phyloP scores from a whole-genome alignment of 1,284 basidiomycete species.

The Heterobasidion irregulare region DNA sequence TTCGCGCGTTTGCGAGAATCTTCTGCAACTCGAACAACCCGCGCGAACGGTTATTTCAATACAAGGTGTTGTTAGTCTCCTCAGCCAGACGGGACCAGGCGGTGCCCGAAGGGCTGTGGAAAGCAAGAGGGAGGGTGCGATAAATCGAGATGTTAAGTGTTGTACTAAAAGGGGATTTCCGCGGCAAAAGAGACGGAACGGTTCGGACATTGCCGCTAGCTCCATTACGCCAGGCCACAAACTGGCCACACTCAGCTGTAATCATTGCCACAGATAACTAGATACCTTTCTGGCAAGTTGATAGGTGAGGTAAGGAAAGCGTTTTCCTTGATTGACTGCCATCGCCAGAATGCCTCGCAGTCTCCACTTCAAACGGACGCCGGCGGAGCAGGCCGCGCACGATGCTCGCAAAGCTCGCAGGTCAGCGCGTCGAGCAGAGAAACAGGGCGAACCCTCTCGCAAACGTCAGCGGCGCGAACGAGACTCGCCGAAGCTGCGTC shows the following conservation, averaged over 20 bases:
- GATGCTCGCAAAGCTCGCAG: constrained; percentile 40
- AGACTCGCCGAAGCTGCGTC: constrained; percentile 10
- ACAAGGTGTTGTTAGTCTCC: too few species aligned
- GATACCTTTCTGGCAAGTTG: not conserved
- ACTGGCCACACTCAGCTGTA: not conserved
- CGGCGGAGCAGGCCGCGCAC: constrained; percentile 54
- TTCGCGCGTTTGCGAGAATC: too few species aligned
- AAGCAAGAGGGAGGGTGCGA: too few species aligned
- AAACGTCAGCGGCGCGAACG: constrained; percentile 9
- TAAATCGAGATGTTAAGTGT: too few species aligned
- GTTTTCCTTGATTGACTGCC: not conserved
- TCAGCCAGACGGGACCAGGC: too few species aligned
- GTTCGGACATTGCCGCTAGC: too few species aligned
- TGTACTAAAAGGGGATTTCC: too few species aligned
- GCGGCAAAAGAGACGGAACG: too few species aligned
- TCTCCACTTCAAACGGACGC: constrained; percentile 64
- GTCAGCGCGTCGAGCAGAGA: constrained; percentile 30
- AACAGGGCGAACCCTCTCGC: constrained; percentile 13
- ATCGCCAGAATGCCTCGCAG: constrained; percentile 29
- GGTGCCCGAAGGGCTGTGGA: too few species aligned
- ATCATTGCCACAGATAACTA: not conserved
- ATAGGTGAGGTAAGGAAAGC: not conserved
- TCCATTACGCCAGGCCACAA: too few species aligned
- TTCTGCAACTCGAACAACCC: too few species aligned
- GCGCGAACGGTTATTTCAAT: too few species aligned